Base-by-base conservation (phyloP, 192 early-diverging fungal genomes). In the Backusella tarrabulga region DNA sequence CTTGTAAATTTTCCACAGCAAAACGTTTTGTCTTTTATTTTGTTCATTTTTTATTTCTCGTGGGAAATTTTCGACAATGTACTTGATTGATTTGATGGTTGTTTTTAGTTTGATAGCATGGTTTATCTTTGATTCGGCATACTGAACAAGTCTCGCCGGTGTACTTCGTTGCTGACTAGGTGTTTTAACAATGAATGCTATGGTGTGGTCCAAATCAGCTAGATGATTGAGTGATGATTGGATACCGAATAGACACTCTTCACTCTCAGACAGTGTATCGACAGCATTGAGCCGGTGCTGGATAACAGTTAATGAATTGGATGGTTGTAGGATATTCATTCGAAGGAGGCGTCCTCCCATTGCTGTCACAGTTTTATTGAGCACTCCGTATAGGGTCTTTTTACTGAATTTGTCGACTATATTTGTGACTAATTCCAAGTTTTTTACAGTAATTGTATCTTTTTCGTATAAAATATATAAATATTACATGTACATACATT, bases 301-400 rank as follows among this genome's bases (percentile, higher is more conserved):
- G 23, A 93, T 87, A 0, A 87, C 86, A n/a, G 75, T 74, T 42
- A 84, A 38, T 73, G 90, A 83, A 79, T 42, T 88, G 3, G 80
- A 72, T 17, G 95, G 96, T 78, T 96, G 94, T 19, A 97, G 70
- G 12, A 96, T 92, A 80, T 89, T 95, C 38, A 88, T 86, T 5
- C 92, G 88, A 34, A 97, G 84, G 19, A 96, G 76, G 4, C 94
- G 87, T 17, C 88, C 81, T 38, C 93, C 93, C 93, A 94, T 94
- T 1, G 87, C 76, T 2, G 93, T 94, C 5, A 73, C 42, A 0
- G 92, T 92, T 29, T 87, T 77, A 73, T 91, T 88, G 17, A 94
- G 68, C 1, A 90, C 76, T 34, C 91, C 91, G 76, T 86, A 91
- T 1, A 94, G 78, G 0, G 88, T 87, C 6, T 90, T 77, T 26